Conservation (phyloP, 208 protist species). For the Tritrichomonas foetus region DNA sequence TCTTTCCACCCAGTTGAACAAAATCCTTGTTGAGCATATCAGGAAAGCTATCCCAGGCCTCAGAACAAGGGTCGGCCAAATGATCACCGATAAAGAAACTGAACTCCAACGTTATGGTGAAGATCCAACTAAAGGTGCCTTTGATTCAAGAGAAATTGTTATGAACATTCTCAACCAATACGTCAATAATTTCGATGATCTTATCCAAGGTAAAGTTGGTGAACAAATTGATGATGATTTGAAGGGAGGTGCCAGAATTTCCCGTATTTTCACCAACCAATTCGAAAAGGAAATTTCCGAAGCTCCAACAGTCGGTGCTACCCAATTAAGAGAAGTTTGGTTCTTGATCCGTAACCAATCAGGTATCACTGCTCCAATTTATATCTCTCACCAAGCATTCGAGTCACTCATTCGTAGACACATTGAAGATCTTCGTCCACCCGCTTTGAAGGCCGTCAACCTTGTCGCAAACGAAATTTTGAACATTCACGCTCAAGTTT, state of each 20-base stretch:
- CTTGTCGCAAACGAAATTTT: constrained; percentile 33
- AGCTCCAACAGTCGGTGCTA: background rate
- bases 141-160: background rate
- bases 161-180: background rate
- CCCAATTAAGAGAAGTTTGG: background rate
- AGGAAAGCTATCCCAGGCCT: constrained; percentile 79
- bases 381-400: background rate
- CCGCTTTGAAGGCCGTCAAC: background rate
- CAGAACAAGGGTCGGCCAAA: background rate
- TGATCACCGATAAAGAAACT: background rate
- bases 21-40: constrained; percentile 87
- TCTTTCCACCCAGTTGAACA: constrained; percentile 52
- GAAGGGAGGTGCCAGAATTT: constrained; percentile 37
- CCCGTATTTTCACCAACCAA: background rate
- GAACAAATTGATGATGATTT: background rate
- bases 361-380: constrained; percentile 27
- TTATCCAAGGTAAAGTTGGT: constrained; percentile 19
- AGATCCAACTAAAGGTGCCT: background rate
- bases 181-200: background rate
- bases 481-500: background rate
- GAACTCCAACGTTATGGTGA: constrained; percentile 17
- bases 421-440: constrained; percentile 38
- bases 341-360: background rate
- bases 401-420: background rate
- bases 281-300: constrained; percentile 1